These are phyloP conservation scores for Byssothecium circinans DNA, from an alignment of 2,329 filamentous ascomycete genomes.

Conservation along the genomic window DNA sequence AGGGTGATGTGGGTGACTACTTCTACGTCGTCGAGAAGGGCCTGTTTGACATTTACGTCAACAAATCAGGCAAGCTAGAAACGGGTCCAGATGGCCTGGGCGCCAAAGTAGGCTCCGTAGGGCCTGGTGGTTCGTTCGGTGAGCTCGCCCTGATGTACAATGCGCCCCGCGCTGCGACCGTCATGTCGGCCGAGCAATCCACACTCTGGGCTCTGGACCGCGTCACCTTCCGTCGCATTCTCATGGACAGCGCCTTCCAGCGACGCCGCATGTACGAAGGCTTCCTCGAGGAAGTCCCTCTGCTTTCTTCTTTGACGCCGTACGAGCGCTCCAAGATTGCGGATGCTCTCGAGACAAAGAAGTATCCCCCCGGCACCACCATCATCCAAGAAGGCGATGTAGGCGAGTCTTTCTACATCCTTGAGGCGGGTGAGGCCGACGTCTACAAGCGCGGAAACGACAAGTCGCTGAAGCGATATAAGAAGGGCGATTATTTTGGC, in stretches of 20 bases:
- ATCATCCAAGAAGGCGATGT: slow-evolving; percentile 93
- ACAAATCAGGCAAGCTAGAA: slow-evolving; percentile 73
- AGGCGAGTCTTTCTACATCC: slow-evolving; percentile 86
- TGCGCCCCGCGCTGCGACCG: slow-evolving; percentile 90
- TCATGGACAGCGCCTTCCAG: slow-evolving; percentile 98
- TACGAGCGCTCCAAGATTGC: slow-evolving; percentile 98
- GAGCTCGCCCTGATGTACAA: slow-evolving; percentile 99
- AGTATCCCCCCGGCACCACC: slow-evolving; percentile 74
- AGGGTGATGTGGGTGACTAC: slow-evolving; percentile 94
- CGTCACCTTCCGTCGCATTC: slow-evolving; percentile 92
- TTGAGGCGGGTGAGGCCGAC: slow-evolving; percentile 84
- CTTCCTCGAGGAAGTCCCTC: slow-evolving; percentile 90
- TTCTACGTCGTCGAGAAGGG: slow-evolving; percentile 97
- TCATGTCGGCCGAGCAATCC: slow-evolving; percentile 79
- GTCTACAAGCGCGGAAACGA: slow-evolving; percentile 77
- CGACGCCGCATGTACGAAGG: slow-evolving; percentile 95
- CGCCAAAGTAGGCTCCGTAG: slow-evolving; percentile 76
- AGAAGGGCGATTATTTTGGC: slow-evolving; percentile 94
- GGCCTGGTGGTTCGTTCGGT: slow-evolving; percentile 89
- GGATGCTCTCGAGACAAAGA: slow-evolving; percentile 89
- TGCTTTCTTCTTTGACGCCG: slow-evolving; percentile 78
- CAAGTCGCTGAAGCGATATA: slow-evolving; percentile 75
- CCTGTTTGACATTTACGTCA: slow-evolving; percentile 87
- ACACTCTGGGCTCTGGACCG: slow-evolving; percentile 94
- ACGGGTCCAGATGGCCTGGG: slow-evolving; percentile 82